phyloP scores from a whole-genome alignment of 2,329 filamentous ascomycete genomes.

The Remersonia thermophila region DNA sequence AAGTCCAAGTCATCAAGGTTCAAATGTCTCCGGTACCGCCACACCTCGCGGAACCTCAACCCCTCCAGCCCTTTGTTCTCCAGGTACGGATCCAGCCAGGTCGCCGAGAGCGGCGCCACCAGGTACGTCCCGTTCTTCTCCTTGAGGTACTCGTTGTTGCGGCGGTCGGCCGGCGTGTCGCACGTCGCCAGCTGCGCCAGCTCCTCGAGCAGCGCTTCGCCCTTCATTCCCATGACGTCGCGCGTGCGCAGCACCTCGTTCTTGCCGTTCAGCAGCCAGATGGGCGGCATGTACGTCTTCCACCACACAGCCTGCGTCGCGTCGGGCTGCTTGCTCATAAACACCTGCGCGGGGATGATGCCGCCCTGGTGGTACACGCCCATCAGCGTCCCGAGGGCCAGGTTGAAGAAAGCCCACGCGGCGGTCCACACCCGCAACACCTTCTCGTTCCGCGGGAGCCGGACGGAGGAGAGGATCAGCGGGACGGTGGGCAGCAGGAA shows the following conservation, averaged over 20 bases:
- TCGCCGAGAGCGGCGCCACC: slow-evolving; percentile 61
- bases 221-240: slow-evolving; percentile 63
- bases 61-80: slow-evolving; percentile 46
- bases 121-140: slow-evolving; percentile 54
- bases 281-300: slow-evolving; percentile 75
- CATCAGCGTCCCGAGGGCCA: slow-evolving; percentile 57
- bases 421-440: slow-evolving; percentile 42
- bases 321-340: slow-evolving; percentile 57
- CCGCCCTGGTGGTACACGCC: slow-evolving; percentile 75
- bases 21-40: slow-evolving; percentile 54
- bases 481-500: slow-evolving; percentile 67
- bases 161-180: slow-evolving; percentile 43
- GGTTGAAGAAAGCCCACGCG: slow-evolving; percentile 59
- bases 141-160: slow-evolving; percentile 44
- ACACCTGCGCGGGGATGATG: slow-evolving; percentile 62
- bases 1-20: slow-evolving; percentile 75
- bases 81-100: slow-evolving; percentile 54
- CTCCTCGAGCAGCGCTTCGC: slow-evolving; percentile 45
- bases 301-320: slow-evolving; percentile 66
- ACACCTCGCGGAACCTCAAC: slow-evolving; percentile 56
- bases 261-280: slow-evolving; percentile 67
- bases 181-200: slow-evolving; percentile 50
- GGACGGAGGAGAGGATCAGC: slow-evolving; percentile 62
- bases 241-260: slow-evolving; percentile 58
- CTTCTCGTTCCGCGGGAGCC: slow-evolving; percentile 44